Evolutionary conservation across 805 yeast species (phyloP).

Genomic region (Kuraishia hungarica): DNA sequence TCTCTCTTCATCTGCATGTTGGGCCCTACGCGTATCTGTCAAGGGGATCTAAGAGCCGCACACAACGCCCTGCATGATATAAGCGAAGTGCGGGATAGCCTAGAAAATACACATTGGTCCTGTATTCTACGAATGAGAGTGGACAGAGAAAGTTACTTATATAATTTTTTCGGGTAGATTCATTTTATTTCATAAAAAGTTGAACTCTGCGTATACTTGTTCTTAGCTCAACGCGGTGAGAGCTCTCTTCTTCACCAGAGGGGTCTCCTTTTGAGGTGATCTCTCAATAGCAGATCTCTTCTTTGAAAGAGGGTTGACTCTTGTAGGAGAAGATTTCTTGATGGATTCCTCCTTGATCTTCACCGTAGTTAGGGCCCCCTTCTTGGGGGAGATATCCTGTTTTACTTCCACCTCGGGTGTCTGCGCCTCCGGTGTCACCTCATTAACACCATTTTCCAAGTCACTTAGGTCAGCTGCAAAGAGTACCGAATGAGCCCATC

Average conservation of each 20-base stretch:
- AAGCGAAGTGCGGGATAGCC: neutral
- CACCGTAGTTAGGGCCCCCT: neutral
- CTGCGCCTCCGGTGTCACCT: constrained; percentile 2
- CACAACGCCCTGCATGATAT: neutral
- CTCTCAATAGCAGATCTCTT: neutral
- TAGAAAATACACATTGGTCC: too few species aligned
- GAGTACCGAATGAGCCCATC: constrained; percentile 97
- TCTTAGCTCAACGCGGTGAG: neutral
- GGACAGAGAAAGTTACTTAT: neutral
- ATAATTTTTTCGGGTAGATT: too few species aligned
- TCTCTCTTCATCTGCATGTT: neutral
- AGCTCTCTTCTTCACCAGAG: neutral
- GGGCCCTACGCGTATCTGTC: neutral
- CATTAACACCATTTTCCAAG: constrained; percentile 58
- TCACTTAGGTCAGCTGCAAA: constrained; percentile 79
- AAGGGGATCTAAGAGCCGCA: neutral
- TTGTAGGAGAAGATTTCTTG: neutral
- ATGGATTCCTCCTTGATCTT: neutral
- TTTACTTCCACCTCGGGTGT: constrained; percentile 6
- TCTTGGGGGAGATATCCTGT: neutral
- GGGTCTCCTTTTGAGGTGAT: neutral
- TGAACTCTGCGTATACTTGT: too few species aligned
- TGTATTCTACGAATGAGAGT: too few species aligned
- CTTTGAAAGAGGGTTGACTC: neutral
- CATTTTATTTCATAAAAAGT: neutral